Percentiles rank a stretch among this genome's conserved stretches.
These are phyloP conservation scores for Cordyceps sp. DNA, from an alignment of 2,329 filamentous ascomycete genomes.

Conservation along the genomic window DNA sequence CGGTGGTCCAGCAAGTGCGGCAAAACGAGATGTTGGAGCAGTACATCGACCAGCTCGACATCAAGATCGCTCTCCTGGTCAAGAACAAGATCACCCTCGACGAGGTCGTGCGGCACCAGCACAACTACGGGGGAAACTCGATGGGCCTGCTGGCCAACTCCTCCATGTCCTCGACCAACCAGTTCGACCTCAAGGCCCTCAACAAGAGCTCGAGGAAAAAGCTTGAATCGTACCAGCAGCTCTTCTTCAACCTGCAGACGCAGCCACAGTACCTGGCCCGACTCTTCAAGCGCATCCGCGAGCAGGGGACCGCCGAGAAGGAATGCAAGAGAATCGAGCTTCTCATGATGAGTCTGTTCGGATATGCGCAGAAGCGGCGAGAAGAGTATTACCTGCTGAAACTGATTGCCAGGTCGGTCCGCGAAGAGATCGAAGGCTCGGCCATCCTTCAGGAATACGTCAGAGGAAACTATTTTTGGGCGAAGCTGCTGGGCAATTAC, in stretches of 20 bases:
- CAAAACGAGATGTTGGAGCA: conserved; percentile 96
- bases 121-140: conserved; percentile 83
- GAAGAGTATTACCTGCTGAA: conserved; percentile 96
- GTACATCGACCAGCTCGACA: conserved; percentile 95
- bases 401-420: conserved; percentile 64
- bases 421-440: conserved; percentile 69
- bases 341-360: conserved; percentile 90
- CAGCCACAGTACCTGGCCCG: conserved; percentile 88
- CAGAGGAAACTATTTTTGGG: conserved; percentile 86
- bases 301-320: conserved; percentile 74
- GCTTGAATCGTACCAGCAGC: conserved; percentile 88
- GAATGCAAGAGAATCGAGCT: conserved; percentile 87
- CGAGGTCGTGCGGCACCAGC: conserved; percentile 92
- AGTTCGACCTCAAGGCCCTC: conserved; percentile 89
- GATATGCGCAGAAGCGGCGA: conserved; percentile 88
- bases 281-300: conserved; percentile 69
- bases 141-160: conserved; percentile 73
- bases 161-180: conserved; percentile 77
- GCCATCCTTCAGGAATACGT: conserved; percentile 66
- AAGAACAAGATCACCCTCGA: conserved; percentile 99
- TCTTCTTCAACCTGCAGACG: conserved; percentile 94
- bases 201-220: conserved; percentile 95
- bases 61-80: conserved; percentile 94
- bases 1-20: conserved; percentile 89
- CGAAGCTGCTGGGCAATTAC: conserved; percentile 72